phyloP scores from a whole-genome alignment of 2,329 filamentous ascomycete genomes.

The Penicillium paneum region DNA sequence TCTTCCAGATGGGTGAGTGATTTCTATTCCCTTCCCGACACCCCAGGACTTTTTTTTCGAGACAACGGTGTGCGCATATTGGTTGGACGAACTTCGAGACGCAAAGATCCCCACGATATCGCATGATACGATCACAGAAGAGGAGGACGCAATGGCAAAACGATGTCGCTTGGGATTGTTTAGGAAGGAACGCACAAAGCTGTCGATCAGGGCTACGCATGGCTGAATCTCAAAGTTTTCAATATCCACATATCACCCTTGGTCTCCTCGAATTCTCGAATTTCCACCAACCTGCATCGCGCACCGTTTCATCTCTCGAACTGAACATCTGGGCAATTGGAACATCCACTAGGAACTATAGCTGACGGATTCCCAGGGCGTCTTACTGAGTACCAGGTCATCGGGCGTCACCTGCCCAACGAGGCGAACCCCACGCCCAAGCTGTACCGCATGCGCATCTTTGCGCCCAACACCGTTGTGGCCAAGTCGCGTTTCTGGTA shows the following conservation, averaged over 20 bases:
- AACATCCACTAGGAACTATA: slow-evolving; percentile 13
- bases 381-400: slow-evolving; percentile 99
- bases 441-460: slow-evolving; percentile 99
- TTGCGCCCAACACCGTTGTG: slow-evolving; percentile 94
- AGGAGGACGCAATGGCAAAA: slow-evolving; percentile 2
- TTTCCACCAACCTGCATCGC: slow-evolving; percentile 13
- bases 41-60: slow-evolving; percentile 26
- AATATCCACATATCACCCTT: slow-evolving; percentile 13
- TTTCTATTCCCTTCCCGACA: slow-evolving; percentile 23
- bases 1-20: slow-evolving; percentile 61
- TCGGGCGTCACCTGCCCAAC: slow-evolving; percentile 97
- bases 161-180: not conserved
- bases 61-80: slow-evolving; percentile 33
- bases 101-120: slow-evolving; percentile 11
- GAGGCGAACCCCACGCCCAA: slow-evolving; percentile 96
- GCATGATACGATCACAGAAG: not conserved
- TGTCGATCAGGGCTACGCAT: slow-evolving; percentile 6
- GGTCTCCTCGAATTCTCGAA: slow-evolving; percentile 2
- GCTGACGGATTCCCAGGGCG: slow-evolving; percentile 66
- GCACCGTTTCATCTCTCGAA: slow-evolving; percentile 14
- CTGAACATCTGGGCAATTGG: slow-evolving; percentile 5
- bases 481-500: slow-evolving; percentile 99
- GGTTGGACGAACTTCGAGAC: slow-evolving; percentile 22
- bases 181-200: slow-evolving; percentile 5
- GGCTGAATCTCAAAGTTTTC: slow-evolving; percentile 15